Base-by-base conservation (phyloP, 805 yeast genomes). In the Metschnikowia shivogae region DNA sequence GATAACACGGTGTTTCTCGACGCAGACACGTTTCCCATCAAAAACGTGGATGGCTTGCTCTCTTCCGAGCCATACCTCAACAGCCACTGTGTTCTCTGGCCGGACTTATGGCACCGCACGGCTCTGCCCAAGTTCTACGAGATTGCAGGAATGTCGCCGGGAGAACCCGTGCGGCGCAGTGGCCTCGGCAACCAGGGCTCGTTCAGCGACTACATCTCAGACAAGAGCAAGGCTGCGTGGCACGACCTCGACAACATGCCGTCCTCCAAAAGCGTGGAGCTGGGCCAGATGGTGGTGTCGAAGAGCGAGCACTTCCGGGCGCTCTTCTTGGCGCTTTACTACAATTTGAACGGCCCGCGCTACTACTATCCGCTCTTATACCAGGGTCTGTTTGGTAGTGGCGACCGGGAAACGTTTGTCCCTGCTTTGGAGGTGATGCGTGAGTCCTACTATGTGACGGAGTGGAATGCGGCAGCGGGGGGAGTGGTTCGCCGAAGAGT, bases 21-120 rank as follows among this genome's bases (percentile, higher is more conserved):
- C 53, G 70, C 79, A 8, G 81, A 76, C 54, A 70, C 71, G 44
- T 61, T 74, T 37, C 68, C 77, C 2, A 67, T 74, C 27, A 56
- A 60, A 34, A 68, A 71, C 49, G 77, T 77, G 4, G 74, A 70
- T 42, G 24, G 33, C 6, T 44, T 68, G 6, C 61, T 67, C 24
- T 45, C 49, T 1, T 57, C 65, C 1, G 42, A 42, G 29, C 52
- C 56, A 1, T 58, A 42, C 22, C 45, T 45, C 24, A 35, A 49
- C 13, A 44, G 49, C 14, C 52, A 50, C 14, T 50, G 55, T 33
- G 28, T 59, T 13, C 47, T 56, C 9, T 59, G 61, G 60, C 60
- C 61, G 3, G 63, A 59, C 32, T 47, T 48, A 32, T 59, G 63
- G 63, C 53, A 56, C 41, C 48, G 59, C 28, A 52, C 57, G 8